Conservation (phyloP, 495 filamentous ascomycete genomes). For the Pseudoneurospora amorphoporcata region DNA sequence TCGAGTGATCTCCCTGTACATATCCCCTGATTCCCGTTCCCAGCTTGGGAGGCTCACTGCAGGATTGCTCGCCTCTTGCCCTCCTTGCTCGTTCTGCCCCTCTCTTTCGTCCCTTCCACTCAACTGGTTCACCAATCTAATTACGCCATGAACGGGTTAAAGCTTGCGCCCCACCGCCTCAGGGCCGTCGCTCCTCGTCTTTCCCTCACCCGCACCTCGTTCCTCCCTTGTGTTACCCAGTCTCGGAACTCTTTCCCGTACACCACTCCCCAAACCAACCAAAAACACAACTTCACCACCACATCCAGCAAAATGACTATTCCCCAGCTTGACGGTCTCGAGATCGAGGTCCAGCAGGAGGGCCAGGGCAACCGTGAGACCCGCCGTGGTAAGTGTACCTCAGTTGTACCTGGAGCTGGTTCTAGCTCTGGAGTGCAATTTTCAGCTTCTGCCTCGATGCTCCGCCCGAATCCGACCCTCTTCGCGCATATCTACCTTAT, state of each 20-base stretch:
- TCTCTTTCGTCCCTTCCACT: background rate
- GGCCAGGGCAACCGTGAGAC: slow-evolving; percentile 20
- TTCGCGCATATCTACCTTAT: background rate
- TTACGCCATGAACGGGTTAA: background rate
- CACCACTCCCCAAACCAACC: background rate
- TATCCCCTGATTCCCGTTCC: background rate
- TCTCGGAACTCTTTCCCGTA: background rate
- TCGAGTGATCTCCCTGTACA: background rate
- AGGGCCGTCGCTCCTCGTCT: background rate
- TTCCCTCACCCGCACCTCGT: slow-evolving; percentile 2
- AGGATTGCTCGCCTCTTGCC: background rate
- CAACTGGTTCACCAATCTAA: slow-evolving; percentile 1
- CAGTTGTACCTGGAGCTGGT: background rate
- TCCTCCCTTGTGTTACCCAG: background rate
- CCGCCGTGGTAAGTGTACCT: slow-evolving; percentile 16
- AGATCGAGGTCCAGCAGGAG: slow-evolving; percentile 13
- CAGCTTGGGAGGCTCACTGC: background rate
- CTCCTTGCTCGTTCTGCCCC: background rate
- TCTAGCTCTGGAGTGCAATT: background rate
- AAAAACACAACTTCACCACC: background rate
- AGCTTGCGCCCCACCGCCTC: background rate
- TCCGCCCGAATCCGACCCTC: background rate
- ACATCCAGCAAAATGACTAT: slow-evolving; percentile 20
- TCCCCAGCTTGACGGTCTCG: slow-evolving; percentile 19
- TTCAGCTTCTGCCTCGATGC: background rate